Evolutionary conservation across 805 yeast genomes (phyloP).

Genomic region (Pichia insulana): DNA sequence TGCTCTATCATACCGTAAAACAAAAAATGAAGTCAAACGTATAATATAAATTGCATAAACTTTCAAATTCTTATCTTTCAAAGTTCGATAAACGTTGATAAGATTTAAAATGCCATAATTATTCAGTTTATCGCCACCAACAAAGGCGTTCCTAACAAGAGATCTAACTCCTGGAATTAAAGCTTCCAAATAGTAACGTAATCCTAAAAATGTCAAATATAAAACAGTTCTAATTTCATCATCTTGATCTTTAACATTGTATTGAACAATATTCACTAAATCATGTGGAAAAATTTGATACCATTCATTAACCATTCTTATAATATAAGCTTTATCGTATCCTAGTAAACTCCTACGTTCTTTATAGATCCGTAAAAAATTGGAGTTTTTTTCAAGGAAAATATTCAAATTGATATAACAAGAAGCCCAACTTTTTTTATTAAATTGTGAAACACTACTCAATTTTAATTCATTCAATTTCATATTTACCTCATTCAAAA

Average conservation of each 20-base stretch:
- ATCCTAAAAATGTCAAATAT: background rate
- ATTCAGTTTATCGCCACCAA: background rate
- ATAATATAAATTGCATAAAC: conserved; percentile 3
- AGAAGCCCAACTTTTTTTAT: background rate
- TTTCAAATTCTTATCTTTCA: background rate
- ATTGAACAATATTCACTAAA: background rate
- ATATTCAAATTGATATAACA: background rate
- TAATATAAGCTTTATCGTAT: conserved; percentile 1
- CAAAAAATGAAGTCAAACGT: background rate
- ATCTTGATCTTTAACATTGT: background rate
- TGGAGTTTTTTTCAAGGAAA: conserved; percentile 2
- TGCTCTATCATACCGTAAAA: background rate
- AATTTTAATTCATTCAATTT: background rate
- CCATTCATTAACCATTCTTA: conserved; percentile 4
- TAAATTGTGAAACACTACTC: background rate
- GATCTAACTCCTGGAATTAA: conserved; percentile 2
- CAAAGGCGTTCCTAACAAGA: background rate
- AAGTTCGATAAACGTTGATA: background rate
- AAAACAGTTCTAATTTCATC: background rate
- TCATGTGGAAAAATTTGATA: conserved; percentile 6
- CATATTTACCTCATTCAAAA: background rate
- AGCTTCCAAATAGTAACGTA: conserved; percentile 2
- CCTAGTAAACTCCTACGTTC: conserved; percentile 1
- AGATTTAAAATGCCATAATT: background rate
- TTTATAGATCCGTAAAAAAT: background rate